phyloP scores from a whole-genome alignment of 257 asterid genomes.

The Ilex aquifolium region DNA sequence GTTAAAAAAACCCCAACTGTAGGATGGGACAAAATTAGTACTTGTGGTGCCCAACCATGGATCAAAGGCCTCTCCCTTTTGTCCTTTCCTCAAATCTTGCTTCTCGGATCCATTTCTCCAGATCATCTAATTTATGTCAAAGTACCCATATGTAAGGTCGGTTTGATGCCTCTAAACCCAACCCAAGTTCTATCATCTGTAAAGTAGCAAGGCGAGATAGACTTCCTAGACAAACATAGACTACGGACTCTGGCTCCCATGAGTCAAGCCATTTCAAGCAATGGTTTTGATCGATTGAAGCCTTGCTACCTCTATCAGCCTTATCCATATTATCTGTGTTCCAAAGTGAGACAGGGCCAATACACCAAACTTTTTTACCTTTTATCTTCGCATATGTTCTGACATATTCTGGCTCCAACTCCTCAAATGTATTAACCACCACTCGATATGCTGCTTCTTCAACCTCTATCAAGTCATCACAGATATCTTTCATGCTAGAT shows the following conservation, averaged over 20 bases:
- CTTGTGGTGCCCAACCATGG: slow-evolving; percentile 49
- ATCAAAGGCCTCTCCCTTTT: slow-evolving; percentile 19
- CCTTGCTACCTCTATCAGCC: too few relatives aligned
- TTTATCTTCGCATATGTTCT: slow-evolving; percentile 9
- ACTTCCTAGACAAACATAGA: slow-evolving; percentile 51
- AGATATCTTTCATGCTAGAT: too few relatives aligned
- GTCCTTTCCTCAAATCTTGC: slow-evolving; percentile 23
- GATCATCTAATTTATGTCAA: slow-evolving; percentile 9
- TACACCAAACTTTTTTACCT: slow-evolving; percentile 32
- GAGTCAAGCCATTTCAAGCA: slow-evolving; percentile 43
- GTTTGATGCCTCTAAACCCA: slow-evolving; percentile 36
- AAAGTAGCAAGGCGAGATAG: slow-evolving; percentile 22
- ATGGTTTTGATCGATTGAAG: background rate
- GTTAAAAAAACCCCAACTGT: slow-evolving; percentile 32
- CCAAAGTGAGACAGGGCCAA: slow-evolving; percentile 14
- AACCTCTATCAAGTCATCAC: too few relatives aligned
- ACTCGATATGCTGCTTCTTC: slow-evolving; percentile 6
- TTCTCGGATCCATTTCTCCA: slow-evolving; percentile 12
- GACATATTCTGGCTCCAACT: slow-evolving; percentile 37
- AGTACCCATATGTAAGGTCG: slow-evolving; percentile 29
- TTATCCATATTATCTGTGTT: slow-evolving; percentile 9
- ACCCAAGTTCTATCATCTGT: slow-evolving; percentile 39
- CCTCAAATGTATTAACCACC: slow-evolving; percentile 12
- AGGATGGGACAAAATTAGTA: slow-evolving; percentile 22
- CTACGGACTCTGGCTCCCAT: slow-evolving; percentile 19